A percentile compares a stretch with the other conserved stretches of the same genome.
Conservation (phyloP, 192 early-diverging fungal species). For the Rhizophlyctis rosea region DNA sequence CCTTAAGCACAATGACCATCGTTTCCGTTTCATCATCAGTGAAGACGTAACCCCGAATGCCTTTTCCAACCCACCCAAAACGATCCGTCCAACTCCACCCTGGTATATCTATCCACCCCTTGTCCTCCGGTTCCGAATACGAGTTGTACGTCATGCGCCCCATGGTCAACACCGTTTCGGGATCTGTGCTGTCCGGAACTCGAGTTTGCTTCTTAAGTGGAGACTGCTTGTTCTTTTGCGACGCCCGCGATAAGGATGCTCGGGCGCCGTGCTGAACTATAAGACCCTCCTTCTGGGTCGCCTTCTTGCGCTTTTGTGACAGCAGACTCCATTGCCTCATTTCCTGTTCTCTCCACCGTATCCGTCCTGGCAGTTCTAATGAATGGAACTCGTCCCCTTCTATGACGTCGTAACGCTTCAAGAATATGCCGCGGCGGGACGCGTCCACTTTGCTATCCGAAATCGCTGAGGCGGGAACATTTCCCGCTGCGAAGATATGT, state of each 20-base stretch:
- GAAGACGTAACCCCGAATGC: conserved; percentile 84
- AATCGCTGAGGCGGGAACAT: background rate
- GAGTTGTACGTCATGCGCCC: conserved; percentile 83
- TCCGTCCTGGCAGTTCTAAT: background rate
- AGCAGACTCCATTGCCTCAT: background rate
- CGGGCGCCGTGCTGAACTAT: background rate
- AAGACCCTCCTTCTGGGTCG: background rate
- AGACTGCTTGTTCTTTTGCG: background rate
- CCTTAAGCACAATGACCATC: conserved; percentile 84
- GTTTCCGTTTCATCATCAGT: conserved; percentile 58
- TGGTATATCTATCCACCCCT: conserved; percentile 11
- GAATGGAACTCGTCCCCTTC: background rate
- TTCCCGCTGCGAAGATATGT: background rate
- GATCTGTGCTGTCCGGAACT: conserved; percentile 71
- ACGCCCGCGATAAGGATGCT: too few species aligned
- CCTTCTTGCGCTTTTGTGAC: background rate
- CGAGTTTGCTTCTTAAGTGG: background rate
- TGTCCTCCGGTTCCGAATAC: conserved; percentile 60
- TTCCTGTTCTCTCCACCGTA: background rate
- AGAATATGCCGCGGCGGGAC: background rate
- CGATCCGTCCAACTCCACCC: conserved; percentile 25
- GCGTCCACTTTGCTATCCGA: background rate
- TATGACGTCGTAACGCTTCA: background rate
- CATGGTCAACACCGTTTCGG: conserved; percentile 65
- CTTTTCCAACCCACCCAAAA: conserved; percentile 39